Conservation (phyloP, 306 rosid genomes). For the Delonix regia region DNA sequence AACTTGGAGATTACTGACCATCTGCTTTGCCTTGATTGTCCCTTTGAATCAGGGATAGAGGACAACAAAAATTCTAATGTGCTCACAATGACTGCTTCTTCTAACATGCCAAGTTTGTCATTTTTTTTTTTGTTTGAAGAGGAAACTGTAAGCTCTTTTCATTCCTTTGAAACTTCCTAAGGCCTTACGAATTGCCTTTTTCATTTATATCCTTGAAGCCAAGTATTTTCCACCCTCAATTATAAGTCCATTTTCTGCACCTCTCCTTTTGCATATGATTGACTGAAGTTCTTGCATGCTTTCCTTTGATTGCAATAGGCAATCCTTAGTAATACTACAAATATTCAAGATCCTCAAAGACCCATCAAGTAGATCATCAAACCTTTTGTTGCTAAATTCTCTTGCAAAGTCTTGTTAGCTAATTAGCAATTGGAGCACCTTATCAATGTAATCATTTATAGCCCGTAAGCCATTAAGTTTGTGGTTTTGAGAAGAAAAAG, state of each 20-base stretch:
- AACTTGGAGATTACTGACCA: constrained; percentile 43
- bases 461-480: constrained; percentile 37
- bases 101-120: constrained; percentile 28
- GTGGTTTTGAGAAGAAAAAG: constrained; percentile 35
- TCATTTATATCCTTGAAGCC: constrained; percentile 39
- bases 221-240: constrained; percentile 39
- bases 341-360: constrained; percentile 42
- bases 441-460: constrained; percentile 40
- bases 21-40: constrained; percentile 38
- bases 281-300: constrained; percentile 36
- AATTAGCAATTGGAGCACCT: constrained; percentile 39
- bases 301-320: constrained; percentile 40
- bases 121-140: constrained; percentile 30
- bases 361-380: constrained; percentile 40
- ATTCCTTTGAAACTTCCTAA: constrained; percentile 35
- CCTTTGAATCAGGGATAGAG: constrained; percentile 37
- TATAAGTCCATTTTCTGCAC: constrained; percentile 29
- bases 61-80: constrained; percentile 40
- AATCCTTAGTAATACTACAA: constrained; percentile 40
- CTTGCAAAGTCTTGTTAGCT: constrained; percentile 31
- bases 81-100: constrained; percentile 42
- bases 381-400: constrained; percentile 14
- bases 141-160: constrained; percentile 16
- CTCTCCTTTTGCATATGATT: constrained; percentile 33
- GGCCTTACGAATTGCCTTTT: constrained; percentile 42